phyloP scores from a whole-genome alignment of 352 stramenopile genomes.

The Globisporangium nodosum region DNA sequence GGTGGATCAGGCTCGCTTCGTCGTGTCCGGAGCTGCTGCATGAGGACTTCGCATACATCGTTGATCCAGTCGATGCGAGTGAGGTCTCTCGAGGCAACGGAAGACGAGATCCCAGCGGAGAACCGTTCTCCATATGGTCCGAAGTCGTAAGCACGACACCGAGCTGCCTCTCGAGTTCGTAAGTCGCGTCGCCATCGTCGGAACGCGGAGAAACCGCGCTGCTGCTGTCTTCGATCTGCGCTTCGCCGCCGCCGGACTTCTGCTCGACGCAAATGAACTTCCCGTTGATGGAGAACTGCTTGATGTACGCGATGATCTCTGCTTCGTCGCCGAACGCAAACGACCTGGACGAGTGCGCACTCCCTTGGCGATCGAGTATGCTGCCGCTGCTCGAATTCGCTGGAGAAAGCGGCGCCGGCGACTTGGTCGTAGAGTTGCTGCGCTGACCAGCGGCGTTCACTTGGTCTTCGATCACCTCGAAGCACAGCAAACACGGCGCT shows the following conservation, averaged over 20 bases:
- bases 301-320: constrained; percentile 39
- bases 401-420: constrained; percentile 3
- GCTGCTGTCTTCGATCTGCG: constrained; percentile 16
- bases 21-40: constrained; percentile 12
- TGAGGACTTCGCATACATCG: not conserved
- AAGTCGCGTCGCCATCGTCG: not conserved
- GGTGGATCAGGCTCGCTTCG: constrained; percentile 36
- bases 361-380: constrained; percentile 7
- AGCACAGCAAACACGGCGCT: constrained; percentile 66
- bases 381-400: not conserved
- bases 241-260: constrained; percentile 1
- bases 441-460: constrained; percentile 53
- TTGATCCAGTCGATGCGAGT: constrained; percentile 4
- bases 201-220: not conserved
- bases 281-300: constrained; percentile 59
- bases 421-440: constrained; percentile 5
- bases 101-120: not conserved
- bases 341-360: constrained; percentile 15
- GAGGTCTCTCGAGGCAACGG: not conserved
- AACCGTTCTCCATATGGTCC: not conserved
- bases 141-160: not conserved
- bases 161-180: constrained; percentile 12
- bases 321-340: constrained; percentile 37
- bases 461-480: constrained; percentile 76
- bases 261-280: constrained; percentile 49